These are phyloP conservation scores for Excoecaria cochinchinensis DNA, from an alignment of 345 rosid genomes.

Conservation along the genomic window DNA sequence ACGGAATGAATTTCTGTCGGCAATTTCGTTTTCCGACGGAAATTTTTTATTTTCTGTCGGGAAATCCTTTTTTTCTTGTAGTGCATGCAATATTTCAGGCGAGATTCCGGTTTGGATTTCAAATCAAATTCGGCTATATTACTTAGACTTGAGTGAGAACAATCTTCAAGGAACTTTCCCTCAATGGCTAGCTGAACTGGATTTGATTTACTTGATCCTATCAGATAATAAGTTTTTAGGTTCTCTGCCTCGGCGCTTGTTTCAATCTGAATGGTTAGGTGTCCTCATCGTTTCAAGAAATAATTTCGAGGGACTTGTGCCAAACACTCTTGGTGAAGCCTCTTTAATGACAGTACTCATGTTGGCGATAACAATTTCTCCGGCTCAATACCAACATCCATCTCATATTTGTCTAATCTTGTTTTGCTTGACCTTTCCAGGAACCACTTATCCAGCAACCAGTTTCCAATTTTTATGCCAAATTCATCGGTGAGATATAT, in stretches of 20 bases:
- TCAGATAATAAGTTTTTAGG: conserved; percentile 9
- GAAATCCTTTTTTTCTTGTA: too few relatives aligned
- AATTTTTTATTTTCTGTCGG: too few relatives aligned
- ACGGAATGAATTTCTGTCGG: too few relatives aligned
- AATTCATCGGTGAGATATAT: neutral
- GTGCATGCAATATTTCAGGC: conserved; percentile 9
- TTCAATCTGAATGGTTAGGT: conserved; percentile 18
- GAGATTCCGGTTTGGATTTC: conserved; percentile 9
- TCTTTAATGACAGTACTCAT: neutral
- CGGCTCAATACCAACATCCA: neutral
- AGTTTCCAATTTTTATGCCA: neutral
- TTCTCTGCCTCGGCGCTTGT: conserved; percentile 27
- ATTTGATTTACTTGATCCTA: neutral
- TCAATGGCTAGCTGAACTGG: neutral
- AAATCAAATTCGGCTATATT: neutral
- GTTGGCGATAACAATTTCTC: conserved; percentile 1
- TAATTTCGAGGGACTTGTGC: conserved; percentile 6
- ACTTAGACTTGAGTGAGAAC: conserved; percentile 9
- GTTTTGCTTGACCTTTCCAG: neutral
- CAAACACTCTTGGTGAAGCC: conserved; percentile 1
- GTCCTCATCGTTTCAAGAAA: conserved; percentile 22
- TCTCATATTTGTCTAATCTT: neutral
- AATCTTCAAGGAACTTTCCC: conserved; percentile 6
- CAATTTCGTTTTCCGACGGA: too few relatives aligned
- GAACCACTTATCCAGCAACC: conserved; percentile 2